A percentile compares a stretch with the other conserved stretches of the same genome.
Evolutionary conservation across 1,139 yeast species (phyloP).

Genomic region (Candida pseudoviswanathii): DNA sequence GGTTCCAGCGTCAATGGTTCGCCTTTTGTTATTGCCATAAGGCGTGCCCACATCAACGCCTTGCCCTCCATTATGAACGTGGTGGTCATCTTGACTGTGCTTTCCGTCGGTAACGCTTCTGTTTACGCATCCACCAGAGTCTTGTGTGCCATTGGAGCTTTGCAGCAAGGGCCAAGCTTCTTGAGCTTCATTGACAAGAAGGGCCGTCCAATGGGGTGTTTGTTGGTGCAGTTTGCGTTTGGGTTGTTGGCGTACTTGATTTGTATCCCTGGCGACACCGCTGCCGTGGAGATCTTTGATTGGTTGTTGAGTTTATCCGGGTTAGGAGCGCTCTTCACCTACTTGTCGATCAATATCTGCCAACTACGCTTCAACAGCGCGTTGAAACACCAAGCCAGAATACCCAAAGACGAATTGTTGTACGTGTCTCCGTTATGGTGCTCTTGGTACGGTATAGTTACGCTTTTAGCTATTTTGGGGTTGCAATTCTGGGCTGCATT

Average conservation of each 20-base stretch:
- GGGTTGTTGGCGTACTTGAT: slow-evolving; percentile 35
- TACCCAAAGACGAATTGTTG: slow-evolving; percentile 34
- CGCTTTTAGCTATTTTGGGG: slow-evolving; percentile 27
- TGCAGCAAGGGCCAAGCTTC: slow-evolving; percentile 35
- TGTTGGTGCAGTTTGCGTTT: slow-evolving; percentile 24
- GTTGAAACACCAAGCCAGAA: slow-evolving; percentile 27
- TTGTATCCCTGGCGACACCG: slow-evolving; percentile 27
- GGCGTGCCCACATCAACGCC: slow-evolving; percentile 30
- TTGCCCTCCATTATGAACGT: slow-evolving; percentile 38
- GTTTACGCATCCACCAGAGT: slow-evolving; percentile 41
- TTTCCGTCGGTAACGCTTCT: slow-evolving; percentile 38
- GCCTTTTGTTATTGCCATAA: slow-evolving; percentile 45
- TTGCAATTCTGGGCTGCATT: slow-evolving; percentile 45
- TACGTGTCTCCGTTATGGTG: slow-evolving; percentile 29
- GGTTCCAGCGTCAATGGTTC: slow-evolving; percentile 33
- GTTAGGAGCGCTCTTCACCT: slow-evolving; percentile 26
- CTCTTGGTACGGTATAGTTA: slow-evolving; percentile 34
- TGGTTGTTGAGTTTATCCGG: slow-evolving; percentile 30
- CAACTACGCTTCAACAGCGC: slow-evolving; percentile 37
- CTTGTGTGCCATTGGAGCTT: slow-evolving; percentile 37
- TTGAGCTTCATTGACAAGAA: slow-evolving; percentile 33
- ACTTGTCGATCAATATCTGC: slow-evolving; percentile 32
- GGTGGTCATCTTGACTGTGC: slow-evolving; percentile 33
- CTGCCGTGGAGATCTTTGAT: slow-evolving; percentile 21
- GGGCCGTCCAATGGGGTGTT: slow-evolving; percentile 39